A percentile compares a stretch with the other conserved stretches of the same genome.
Conservation (phyloP, 2,329 filamentous ascomycete genomes). For the Aureobasidium melanogenum region DNA sequence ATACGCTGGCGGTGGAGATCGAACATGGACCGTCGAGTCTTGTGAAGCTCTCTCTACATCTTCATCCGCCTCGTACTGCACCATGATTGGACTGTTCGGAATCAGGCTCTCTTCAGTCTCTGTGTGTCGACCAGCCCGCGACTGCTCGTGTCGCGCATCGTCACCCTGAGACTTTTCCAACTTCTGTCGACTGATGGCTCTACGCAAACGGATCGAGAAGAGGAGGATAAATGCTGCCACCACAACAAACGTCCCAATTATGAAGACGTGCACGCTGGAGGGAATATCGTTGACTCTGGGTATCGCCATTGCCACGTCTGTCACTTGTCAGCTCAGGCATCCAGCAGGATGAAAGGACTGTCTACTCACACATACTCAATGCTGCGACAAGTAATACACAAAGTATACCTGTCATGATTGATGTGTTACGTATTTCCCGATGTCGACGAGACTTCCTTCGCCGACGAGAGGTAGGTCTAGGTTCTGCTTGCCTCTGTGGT, state of each 20-base stretch:
- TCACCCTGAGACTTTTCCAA: not conserved
- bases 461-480: not conserved
- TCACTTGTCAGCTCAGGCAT: not conserved
- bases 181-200: not conserved
- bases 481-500: not conserved
- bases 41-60: not conserved
- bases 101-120: conserved; percentile 3
- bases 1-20: not conserved
- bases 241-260: not conserved
- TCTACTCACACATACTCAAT: not conserved
- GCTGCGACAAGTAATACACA: not conserved
- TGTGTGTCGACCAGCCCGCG: not conserved
- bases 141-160: not conserved
- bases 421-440: not conserved
- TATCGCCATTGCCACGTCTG: not conserved
- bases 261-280: not conserved
- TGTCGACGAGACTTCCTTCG: not conserved
- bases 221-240: not conserved
- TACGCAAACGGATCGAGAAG: not conserved
- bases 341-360: not conserved
- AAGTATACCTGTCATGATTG: not conserved
- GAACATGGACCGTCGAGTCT: not conserved
- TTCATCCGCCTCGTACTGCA: conserved; percentile 1
- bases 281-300: not conserved
- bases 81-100: not conserved